phyloP scores from a whole-genome alignment of 2,329 filamentous ascomycete species.

The Sarocladiaceae sp. region DNA sequence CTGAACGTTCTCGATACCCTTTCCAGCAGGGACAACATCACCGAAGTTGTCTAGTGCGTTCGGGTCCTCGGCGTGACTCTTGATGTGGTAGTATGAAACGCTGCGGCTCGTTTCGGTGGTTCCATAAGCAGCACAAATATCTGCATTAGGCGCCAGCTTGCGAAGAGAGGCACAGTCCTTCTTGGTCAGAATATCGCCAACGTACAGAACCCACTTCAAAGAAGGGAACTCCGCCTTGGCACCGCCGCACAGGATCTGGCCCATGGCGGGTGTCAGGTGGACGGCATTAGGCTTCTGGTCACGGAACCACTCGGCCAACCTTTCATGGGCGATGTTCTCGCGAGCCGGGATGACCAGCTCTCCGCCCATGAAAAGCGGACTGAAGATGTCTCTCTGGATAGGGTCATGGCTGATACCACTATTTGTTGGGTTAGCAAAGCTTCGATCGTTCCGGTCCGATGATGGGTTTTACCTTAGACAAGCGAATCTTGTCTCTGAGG shows the following conservation, averaged over 20 bases:
- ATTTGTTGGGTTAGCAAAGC: conserved; percentile 31
- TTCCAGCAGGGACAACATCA: conserved; percentile 76
- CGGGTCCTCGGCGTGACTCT: conserved; percentile 57
- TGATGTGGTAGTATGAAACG: conserved; percentile 78
- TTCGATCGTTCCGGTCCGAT: background rate
- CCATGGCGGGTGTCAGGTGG: conserved; percentile 81
- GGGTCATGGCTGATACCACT: conserved; percentile 74
- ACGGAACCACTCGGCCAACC: conserved; percentile 81
- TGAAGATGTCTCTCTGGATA: conserved; percentile 74
- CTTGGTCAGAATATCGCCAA: conserved; percentile 90
- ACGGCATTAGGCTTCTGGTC: conserved; percentile 62
- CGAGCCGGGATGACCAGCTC: conserved; percentile 62
- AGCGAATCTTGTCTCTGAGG: conserved; percentile 58
- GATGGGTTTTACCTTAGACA: conserved; percentile 49
- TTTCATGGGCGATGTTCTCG: conserved; percentile 83
- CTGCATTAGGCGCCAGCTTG: conserved; percentile 50
- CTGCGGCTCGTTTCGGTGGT: conserved; percentile 24
- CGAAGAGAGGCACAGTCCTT: conserved; percentile 74
- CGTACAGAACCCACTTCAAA: conserved; percentile 78
- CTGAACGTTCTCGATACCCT: conserved; percentile 85
- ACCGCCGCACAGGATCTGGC: conserved; percentile 54
- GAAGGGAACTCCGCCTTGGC: conserved; percentile 70
- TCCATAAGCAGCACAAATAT: conserved; percentile 18
- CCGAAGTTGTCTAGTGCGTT: conserved; percentile 34
- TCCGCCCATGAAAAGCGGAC: conserved; percentile 79